These are phyloP conservation scores for Martiniozyma asiatica DNA, from an alignment of 1,139 yeast genomes.

Conservation along the genomic window DNA sequence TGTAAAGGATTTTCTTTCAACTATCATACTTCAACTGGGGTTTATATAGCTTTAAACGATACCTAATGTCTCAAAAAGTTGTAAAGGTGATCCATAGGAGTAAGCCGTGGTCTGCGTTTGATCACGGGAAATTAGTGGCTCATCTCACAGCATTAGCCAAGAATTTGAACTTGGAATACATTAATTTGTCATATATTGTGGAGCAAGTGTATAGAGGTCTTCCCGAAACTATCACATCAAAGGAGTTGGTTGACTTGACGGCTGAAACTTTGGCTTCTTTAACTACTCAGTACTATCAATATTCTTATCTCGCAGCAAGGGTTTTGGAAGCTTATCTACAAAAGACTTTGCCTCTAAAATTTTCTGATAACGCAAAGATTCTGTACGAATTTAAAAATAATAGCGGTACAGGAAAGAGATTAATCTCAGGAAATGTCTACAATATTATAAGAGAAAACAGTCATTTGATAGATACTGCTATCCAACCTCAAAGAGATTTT, in stretches of 20 bases:
- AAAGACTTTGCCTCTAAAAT: conserved; percentile 19
- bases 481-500: conserved; percentile 45
- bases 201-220: conserved; percentile 18
- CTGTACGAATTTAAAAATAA: background rate
- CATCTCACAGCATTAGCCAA: too few relatives aligned
- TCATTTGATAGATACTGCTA: conserved; percentile 41
- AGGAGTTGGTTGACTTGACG: conserved; percentile 28
- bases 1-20: too few relatives aligned
- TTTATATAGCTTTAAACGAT: too few relatives aligned
- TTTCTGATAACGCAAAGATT: conserved; percentile 25
- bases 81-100: too few relatives aligned
- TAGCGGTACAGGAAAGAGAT: background rate
- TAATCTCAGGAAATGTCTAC: conserved; percentile 1
- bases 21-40: too few relatives aligned
- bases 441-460: conserved; percentile 30
- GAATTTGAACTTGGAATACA: too few relatives aligned
- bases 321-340: conserved; percentile 29
- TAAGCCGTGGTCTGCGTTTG: too few relatives aligned
- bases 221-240: conserved; percentile 25
- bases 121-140: too few relatives aligned
- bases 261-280: conserved; percentile 36
- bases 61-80: too few relatives aligned
- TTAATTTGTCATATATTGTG: too few relatives aligned
- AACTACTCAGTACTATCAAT: conserved; percentile 35
- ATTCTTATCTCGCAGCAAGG: conserved; percentile 36